Percentiles rank a stretch among this genome's conserved stretches.
These are phyloP conservation scores for Aureobasidium sp. DNA, from an alignment of 2,329 filamentous ascomycete genomes.

Conservation along the genomic window DNA sequence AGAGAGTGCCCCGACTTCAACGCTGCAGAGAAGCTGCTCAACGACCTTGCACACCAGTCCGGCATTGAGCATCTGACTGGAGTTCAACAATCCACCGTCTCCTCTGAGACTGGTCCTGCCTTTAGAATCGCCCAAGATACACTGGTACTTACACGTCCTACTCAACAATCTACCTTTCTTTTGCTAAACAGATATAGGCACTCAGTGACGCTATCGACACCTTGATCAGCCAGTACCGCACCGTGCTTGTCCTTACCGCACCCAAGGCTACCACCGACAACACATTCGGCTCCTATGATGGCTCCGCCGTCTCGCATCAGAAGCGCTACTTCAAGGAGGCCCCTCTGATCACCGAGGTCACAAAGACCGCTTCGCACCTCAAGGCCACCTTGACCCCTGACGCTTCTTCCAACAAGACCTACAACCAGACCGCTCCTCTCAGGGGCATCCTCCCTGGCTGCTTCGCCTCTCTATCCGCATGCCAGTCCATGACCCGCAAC, in stretches of 20 bases:
- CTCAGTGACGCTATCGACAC: background rate
- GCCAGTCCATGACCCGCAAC: slow-evolving; percentile 60
- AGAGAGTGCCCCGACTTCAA: slow-evolving; percentile 17
- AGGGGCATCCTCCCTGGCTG: slow-evolving; percentile 59
- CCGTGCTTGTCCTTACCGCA: slow-evolving; percentile 19
- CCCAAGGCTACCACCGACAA: slow-evolving; percentile 17
- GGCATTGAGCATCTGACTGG: slow-evolving; percentile 11
- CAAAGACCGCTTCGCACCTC: slow-evolving; percentile 13
- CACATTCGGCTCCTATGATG: slow-evolving; percentile 27
- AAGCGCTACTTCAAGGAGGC: slow-evolving; percentile 22
- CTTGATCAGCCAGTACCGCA: slow-evolving; percentile 4
- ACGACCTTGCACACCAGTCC: slow-evolving; percentile 24
- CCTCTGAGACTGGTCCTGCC: background rate
- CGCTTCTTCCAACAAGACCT: slow-evolving; percentile 5
- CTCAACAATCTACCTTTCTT: background rate
- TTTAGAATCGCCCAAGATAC: slow-evolving; percentile 3
- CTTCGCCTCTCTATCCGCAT: slow-evolving; percentile 62
- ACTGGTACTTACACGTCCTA: background rate
- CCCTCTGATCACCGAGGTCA: slow-evolving; percentile 15
- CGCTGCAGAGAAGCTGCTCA: slow-evolving; percentile 21
- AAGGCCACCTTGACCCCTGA: slow-evolving; percentile 4
- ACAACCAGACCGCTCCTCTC: slow-evolving; percentile 31
- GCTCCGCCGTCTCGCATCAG: slow-evolving; percentile 19
- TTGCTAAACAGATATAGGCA: background rate
- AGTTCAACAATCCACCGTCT: background rate